Conservation (phyloP, 2,329 filamentous ascomycete species). For the Colletotrichum agaves region DNA sequence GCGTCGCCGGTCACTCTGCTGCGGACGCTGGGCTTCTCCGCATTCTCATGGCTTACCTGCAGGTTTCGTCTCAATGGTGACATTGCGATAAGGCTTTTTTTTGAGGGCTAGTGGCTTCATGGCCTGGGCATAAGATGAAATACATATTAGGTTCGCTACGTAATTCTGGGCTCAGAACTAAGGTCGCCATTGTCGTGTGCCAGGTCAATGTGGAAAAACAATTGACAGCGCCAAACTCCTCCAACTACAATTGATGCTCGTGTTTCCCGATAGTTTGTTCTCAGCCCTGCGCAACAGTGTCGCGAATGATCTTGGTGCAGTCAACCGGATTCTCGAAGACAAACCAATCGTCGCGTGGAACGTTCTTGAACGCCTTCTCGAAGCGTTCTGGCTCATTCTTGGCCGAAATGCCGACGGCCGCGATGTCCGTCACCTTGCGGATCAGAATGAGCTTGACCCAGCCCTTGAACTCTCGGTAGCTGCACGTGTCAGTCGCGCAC, state of each 20-base stretch:
- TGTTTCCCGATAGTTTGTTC: background rate
- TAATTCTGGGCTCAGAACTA: background rate
- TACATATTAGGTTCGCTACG: constrained; percentile 23
- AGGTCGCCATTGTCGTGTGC: constrained; percentile 5
- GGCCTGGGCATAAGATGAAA: background rate
- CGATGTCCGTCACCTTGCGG: constrained; percentile 81
- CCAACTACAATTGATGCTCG: background rate
- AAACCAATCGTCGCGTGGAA: constrained; percentile 79
- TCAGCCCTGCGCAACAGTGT: constrained; percentile 40
- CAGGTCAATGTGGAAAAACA: background rate
- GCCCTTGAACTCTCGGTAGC: constrained; percentile 71
- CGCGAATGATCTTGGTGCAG: constrained; percentile 56
- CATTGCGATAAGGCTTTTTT: background rate
- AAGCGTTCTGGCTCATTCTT: constrained; percentile 82
- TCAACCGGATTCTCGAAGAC: constrained; percentile 84
- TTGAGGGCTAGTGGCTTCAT: background rate
- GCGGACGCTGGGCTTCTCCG: constrained; percentile 7
- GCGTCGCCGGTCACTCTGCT: constrained; percentile 17
- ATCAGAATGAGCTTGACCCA: constrained; percentile 91
- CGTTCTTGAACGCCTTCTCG: constrained; percentile 80
- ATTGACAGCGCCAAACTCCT: constrained; percentile 5
- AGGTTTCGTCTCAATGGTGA: background rate
- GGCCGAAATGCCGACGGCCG: constrained; percentile 73
- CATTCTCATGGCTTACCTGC: background rate
- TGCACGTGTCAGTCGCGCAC: constrained; percentile 39